A percentile compares a stretch with the other conserved stretches of the same genome.
These are phyloP conservation scores for Ustilago cynodontis DNA, from an alignment of 1,284 basidiomycete species.

Conservation along the genomic window DNA sequence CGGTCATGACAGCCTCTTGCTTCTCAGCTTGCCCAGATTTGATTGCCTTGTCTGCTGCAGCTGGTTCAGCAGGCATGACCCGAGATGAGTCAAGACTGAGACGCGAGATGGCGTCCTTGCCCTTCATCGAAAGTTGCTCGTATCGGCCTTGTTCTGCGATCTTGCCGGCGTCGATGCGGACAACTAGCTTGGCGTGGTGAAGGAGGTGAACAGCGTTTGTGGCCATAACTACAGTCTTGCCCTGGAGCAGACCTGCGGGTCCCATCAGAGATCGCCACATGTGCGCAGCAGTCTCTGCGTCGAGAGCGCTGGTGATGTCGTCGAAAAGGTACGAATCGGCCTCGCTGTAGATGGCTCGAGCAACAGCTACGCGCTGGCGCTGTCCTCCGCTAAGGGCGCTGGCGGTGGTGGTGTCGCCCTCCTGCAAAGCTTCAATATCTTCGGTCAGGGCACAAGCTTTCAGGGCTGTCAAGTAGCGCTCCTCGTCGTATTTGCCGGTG, in stretches of 20 bases:
- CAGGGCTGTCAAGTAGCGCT: slow-evolving; percentile 55
- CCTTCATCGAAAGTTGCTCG: slow-evolving; percentile 49
- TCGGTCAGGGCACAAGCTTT: slow-evolving; percentile 57
- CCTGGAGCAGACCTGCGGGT: slow-evolving; percentile 31
- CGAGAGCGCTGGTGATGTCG: slow-evolving; percentile 73
- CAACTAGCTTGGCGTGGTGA: slow-evolving; percentile 32
- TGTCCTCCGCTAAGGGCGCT: slow-evolving; percentile 66
- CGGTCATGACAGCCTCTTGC: slow-evolving; percentile 43
- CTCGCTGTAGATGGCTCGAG: slow-evolving; percentile 64
- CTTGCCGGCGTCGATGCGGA: slow-evolving; percentile 53
- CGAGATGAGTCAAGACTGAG: slow-evolving; percentile 45
- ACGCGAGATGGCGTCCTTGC: slow-evolving; percentile 52
- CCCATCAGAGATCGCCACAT: slow-evolving; percentile 58
- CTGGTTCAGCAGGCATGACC: neutral
- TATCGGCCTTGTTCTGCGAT: slow-evolving; percentile 50
- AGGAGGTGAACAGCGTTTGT: slow-evolving; percentile 61
- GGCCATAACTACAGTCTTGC: slow-evolving; percentile 54
- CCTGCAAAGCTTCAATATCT: slow-evolving; percentile 57
- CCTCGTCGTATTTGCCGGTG: slow-evolving; percentile 48
- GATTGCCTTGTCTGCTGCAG: slow-evolving; percentile 23
- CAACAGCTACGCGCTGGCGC: slow-evolving; percentile 62
- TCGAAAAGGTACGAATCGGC: slow-evolving; percentile 62
- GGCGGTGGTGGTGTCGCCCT: slow-evolving; percentile 61
- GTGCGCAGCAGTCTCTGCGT: slow-evolving; percentile 76
- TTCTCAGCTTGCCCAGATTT: slow-evolving; percentile 29